phyloP scores from a whole-genome alignment of 2,329 filamentous ascomycete species.

The Claviceps monticola region DNA sequence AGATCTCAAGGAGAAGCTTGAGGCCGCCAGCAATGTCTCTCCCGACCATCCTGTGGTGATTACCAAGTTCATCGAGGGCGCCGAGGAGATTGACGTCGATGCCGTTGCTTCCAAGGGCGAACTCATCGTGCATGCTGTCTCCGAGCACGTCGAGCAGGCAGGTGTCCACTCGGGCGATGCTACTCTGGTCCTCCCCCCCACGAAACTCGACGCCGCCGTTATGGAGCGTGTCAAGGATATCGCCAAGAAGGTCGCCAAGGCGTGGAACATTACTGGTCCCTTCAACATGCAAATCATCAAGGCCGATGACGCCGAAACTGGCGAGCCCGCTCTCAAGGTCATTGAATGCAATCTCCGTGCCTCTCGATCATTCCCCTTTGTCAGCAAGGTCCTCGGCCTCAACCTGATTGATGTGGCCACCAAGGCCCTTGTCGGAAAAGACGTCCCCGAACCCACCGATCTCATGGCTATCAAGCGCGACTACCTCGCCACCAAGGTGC shows the following conservation, averaged over 20 bases:
- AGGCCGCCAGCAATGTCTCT: constrained; percentile 78
- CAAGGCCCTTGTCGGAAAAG: constrained; percentile 73
- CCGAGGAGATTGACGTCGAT: constrained; percentile 92
- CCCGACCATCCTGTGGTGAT: constrained; percentile 97
- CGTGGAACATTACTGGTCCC: constrained; percentile 92
- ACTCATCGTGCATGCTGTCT: constrained; percentile 80
- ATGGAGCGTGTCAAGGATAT: constrained; percentile 90
- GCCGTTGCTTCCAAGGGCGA: constrained; percentile 79
- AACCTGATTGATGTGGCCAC: constrained; percentile 97
- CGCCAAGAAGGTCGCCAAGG: constrained; percentile 88
- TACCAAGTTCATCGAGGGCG: constrained; percentile 94
- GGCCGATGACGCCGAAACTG: constrained; percentile 61
- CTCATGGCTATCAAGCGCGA: constrained; percentile 81
- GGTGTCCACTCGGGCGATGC: constrained; percentile 98
- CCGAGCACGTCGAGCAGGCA: constrained; percentile 91
- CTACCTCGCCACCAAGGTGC: constrained; percentile 93
- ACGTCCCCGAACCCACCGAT: constrained; percentile 74
- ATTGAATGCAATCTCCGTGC: constrained; percentile 98
- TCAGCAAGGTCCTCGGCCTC: constrained; percentile 87
- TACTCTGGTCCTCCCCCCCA: constrained; percentile 82
- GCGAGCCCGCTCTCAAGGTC: constrained; percentile 71
- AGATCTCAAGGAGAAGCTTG: constrained; percentile 89
- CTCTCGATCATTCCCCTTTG: constrained; percentile 95
- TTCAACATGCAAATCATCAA: constrained; percentile 99
- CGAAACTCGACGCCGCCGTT: constrained; percentile 58